Evolutionary conservation across 148 eudicot species (phyloP).

Genomic region (Vaccinium macrocarpon): DNA sequence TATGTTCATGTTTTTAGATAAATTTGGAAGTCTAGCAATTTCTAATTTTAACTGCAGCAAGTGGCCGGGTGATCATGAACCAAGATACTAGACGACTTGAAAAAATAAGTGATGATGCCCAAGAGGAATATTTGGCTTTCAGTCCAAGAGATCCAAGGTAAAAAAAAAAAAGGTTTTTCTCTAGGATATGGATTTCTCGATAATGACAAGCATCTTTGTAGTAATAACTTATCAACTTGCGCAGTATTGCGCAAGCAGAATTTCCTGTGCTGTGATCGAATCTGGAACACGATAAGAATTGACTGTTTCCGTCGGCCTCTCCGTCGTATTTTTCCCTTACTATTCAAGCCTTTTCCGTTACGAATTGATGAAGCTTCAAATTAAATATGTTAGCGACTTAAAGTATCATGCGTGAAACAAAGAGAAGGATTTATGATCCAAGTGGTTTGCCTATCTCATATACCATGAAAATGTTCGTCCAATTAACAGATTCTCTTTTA

Average conservation of each 20-base stretch:
- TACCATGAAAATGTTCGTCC: not conserved
- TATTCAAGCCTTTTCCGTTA: not conserved
- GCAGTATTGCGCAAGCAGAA: not conserved
- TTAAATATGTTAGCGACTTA: not conserved
- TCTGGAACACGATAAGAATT: not conserved
- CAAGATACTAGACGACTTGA: conserved; percentile 75
- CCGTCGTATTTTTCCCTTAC: not conserved
- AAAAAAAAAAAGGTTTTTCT: too few species aligned
- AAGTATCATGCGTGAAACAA: not conserved
- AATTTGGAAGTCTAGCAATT: not conserved
- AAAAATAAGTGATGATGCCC: conserved; percentile 68
- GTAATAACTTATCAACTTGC: not conserved
- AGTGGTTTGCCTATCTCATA: not conserved
- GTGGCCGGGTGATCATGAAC: conserved; percentile 98
- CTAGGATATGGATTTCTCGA: too few species aligned
- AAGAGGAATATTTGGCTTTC: conserved; percentile 51
- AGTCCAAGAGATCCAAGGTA: conserved; percentile 43
- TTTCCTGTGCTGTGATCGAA: not conserved
- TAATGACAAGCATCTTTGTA: too few species aligned
- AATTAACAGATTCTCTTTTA: not conserved
- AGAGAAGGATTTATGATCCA: not conserved
- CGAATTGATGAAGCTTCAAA: not conserved
- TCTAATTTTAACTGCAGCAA: conserved; percentile 50
- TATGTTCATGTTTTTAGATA: too few species aligned
- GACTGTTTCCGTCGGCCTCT: not conserved